These are phyloP conservation scores for Penicillium longicatenatum DNA, from an alignment of 495 filamentous ascomycete species.

Conservation along the genomic window DNA sequence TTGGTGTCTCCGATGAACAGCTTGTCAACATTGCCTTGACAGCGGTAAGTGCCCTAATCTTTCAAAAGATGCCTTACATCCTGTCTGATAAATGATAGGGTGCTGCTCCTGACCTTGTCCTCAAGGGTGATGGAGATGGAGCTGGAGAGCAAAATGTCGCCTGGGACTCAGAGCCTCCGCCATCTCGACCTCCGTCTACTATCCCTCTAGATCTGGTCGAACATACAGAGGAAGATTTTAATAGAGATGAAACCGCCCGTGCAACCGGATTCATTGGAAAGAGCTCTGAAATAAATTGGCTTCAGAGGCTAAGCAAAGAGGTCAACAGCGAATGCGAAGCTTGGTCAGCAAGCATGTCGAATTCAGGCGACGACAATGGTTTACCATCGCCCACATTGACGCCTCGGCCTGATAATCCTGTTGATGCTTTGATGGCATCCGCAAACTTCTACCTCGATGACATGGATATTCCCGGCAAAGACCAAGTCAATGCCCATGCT, in stretches of 20 bases:
- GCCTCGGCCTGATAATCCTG: conserved; percentile 27
- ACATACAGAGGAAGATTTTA: conserved; percentile 60
- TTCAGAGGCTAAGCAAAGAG: conserved; percentile 48
- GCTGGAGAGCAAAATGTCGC: conserved; percentile 1
- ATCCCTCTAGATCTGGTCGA: conserved; percentile 55
- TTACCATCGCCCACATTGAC: conserved; percentile 33
- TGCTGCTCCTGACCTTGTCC: conserved; percentile 21
- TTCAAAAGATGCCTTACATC: not conserved
- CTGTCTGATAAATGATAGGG: conserved; percentile 29
- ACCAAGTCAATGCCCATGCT: conserved; percentile 47
- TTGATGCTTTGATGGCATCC: conserved; percentile 32
- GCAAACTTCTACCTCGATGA: conserved; percentile 55
- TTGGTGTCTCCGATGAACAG: conserved; percentile 43
- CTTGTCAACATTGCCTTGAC: conserved; percentile 39
- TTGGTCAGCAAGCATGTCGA: conserved; percentile 17
- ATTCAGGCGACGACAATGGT: conserved; percentile 23
- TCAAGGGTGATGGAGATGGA: conserved; percentile 18
- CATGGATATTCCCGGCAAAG: conserved; percentile 44
- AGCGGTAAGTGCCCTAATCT: conserved; percentile 26
- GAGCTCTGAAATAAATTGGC: conserved; percentile 62
- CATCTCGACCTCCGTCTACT: conserved; percentile 29
- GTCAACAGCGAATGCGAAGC: conserved; percentile 35
- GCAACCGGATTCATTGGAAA: conserved; percentile 61
- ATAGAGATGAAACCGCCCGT: conserved; percentile 47
- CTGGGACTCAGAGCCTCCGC: conserved; percentile 21